Conservation (phyloP, 202 grass and related monocot genomes). For the Zizania palustris region DNA sequence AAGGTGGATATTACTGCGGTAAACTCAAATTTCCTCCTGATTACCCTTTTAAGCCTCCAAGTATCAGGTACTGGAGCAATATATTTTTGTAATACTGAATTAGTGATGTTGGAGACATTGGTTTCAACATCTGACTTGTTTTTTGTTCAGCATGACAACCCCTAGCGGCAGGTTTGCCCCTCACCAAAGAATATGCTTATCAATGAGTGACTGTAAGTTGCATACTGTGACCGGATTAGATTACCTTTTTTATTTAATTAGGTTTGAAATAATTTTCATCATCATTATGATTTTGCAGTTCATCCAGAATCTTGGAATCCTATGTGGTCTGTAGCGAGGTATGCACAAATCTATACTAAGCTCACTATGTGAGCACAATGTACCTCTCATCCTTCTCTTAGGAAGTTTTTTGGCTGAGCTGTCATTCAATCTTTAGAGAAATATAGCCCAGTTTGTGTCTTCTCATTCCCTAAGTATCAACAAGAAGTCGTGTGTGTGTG, state of each 20-base stretch:
- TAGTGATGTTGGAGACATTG: background rate
- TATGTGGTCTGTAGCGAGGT: constrained; percentile 99
- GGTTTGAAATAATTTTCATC: constrained; percentile 19
- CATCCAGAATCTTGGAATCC: constrained; percentile 99
- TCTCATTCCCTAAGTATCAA: constrained; percentile 6
- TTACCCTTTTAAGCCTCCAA: constrained; percentile 94
- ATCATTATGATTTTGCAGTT: constrained; percentile 60
- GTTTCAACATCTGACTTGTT: constrained; percentile 37
- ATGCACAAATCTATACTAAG: constrained; percentile 17
- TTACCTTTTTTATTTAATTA: constrained; percentile 19
- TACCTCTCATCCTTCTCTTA: background rate
- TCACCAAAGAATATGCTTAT: constrained; percentile 89
- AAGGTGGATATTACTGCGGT: constrained; percentile 96
- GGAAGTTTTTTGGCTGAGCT: background rate
- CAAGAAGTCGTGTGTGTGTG: constrained; percentile 1
- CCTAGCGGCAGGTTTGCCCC: constrained; percentile 91
- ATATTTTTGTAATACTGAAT: background rate
- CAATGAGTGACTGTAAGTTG: constrained; percentile 97
- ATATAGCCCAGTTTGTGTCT: background rate
- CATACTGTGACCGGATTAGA: background rate
- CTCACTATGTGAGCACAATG: constrained; percentile 12
- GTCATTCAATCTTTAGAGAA: background rate
- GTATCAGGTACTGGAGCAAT: constrained; percentile 70
- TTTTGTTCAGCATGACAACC: constrained; percentile 78
- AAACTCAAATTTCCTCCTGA: constrained; percentile 95